phyloP scores from a whole-genome alignment of 208 protist species.

The Tritrichomonas musculus region DNA sequence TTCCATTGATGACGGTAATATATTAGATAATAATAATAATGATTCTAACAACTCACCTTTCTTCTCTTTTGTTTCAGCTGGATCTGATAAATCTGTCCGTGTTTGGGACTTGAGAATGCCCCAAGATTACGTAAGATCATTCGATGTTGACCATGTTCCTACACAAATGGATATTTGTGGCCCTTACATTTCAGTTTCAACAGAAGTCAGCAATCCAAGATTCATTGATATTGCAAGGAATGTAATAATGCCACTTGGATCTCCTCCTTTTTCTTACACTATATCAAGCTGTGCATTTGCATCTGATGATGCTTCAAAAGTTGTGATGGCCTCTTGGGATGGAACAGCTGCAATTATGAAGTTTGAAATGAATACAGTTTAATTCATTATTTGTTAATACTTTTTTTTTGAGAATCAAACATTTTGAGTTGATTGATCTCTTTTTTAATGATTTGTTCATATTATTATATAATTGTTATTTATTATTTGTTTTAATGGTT shows the following conservation, averaged over 20 bases:
- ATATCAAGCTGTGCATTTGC: background rate
- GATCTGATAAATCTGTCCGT: background rate
- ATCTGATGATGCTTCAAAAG: background rate
- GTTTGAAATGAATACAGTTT: background rate
- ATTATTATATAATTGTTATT: too few relatives aligned
- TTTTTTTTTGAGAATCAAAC: too few relatives aligned
- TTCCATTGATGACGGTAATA: background rate
- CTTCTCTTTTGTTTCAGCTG: background rate
- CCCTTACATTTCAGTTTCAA: background rate
- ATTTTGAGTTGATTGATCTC: too few relatives aligned
- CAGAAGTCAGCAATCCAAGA: background rate
- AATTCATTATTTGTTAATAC: too few relatives aligned
- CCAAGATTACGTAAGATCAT: background rate
- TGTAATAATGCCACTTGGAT: background rate
- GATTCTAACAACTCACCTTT: background rate
- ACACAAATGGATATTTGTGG: background rate
- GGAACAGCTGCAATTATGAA: background rate
- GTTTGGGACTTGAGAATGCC: background rate
- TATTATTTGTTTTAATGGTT: too few relatives aligned
- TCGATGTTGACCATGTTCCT: background rate
- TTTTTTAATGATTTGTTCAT: too few relatives aligned
- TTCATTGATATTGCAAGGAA: background rate
- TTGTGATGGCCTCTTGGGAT: background rate
- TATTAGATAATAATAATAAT: background rate
- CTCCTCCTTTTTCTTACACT: background rate